Percentiles rank a stretch among this genome's conserved stretches.
phyloP scores from a whole-genome alignment of 2,329 filamentous ascomycete species.

The Epichloe sibirici region DNA sequence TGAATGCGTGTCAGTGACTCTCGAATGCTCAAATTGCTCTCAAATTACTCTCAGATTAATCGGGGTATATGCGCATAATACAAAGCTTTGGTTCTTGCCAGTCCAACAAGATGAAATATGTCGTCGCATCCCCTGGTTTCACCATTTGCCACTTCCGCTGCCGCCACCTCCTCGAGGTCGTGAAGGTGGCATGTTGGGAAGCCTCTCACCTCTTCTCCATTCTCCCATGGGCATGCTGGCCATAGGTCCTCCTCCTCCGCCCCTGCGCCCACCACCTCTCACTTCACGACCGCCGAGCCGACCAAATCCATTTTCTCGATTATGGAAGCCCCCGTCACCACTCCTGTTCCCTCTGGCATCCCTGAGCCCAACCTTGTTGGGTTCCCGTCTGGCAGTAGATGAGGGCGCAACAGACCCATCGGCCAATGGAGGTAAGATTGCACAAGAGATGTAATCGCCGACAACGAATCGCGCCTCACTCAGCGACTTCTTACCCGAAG shows the following conservation, averaged over 20 bases:
- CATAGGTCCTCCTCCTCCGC: conserved; percentile 25
- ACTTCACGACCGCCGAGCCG: conserved; percentile 24
- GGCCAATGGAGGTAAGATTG: conserved; percentile 61
- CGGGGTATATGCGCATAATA: conserved; percentile 16
- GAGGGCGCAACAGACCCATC: conserved; percentile 63
- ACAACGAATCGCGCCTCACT: conserved; percentile 71
- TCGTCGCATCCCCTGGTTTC: not conserved
- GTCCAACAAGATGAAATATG: not conserved
- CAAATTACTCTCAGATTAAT: not conserved
- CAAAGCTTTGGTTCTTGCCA: not conserved
- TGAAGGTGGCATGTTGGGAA: conserved; percentile 39
- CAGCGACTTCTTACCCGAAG: conserved; percentile 65
- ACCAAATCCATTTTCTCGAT: conserved; percentile 18
- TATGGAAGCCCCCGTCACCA: conserved; percentile 13
- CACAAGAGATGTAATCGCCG: conserved; percentile 78
- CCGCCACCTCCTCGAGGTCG: conserved; percentile 16
- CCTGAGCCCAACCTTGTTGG: conserved; percentile 5
- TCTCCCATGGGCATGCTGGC: conserved; percentile 39
- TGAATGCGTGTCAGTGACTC: not conserved
- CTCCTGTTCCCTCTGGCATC: conserved; percentile 13
- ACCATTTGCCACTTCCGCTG: conserved; percentile 17
- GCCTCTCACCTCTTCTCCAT: conserved; percentile 53
- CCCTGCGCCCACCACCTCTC: conserved; percentile 26
- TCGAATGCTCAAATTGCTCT: not conserved
- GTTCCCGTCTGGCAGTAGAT: conserved; percentile 23